A percentile compares a stretch with the other conserved stretches of the same genome.
These are phyloP conservation scores for Borealophlyctis nickersoniae DNA, from an alignment of 192 early-diverging fungal genomes.

Conservation along the genomic window DNA sequence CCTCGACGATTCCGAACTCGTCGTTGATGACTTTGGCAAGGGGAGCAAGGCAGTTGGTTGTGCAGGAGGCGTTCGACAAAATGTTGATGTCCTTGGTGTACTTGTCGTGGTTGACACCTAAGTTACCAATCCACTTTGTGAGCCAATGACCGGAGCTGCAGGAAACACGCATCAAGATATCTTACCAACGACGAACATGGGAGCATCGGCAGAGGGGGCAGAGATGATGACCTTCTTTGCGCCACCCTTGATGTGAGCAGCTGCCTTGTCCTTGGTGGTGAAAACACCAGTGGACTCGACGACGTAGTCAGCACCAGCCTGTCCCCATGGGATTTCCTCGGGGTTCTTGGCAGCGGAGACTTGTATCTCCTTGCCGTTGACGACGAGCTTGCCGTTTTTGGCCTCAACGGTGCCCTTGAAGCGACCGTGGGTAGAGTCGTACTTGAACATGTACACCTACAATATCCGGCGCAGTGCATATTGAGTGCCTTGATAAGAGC, in stretches of 20 bases:
- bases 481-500: constrained; percentile 4
- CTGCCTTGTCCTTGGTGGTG: constrained; percentile 86
- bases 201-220: constrained; percentile 93
- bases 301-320: constrained; percentile 79
- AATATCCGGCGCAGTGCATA: background rate
- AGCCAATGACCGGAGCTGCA: too few relatives aligned
- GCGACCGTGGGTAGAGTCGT: constrained; percentile 97
- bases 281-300: constrained; percentile 99
- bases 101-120: constrained; percentile 92
- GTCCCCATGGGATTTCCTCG: constrained; percentile 85
- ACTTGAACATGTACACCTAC: constrained; percentile 91
- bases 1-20: constrained; percentile 93
- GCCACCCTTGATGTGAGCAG: constrained; percentile 82
- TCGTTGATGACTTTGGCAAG: constrained; percentile 96
- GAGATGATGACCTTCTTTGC: constrained; percentile 99
- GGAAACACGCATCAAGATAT: too few relatives aligned
- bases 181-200: constrained; percentile 87
- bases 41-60: constrained; percentile 98
- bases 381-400: constrained; percentile 83
- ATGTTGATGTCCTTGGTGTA: constrained; percentile 82
- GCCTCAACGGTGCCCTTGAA: constrained; percentile 79
- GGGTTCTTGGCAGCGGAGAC: constrained; percentile 78
- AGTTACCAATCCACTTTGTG: too few relatives aligned
- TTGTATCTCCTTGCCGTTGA: constrained; percentile 79
- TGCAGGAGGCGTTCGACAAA: constrained; percentile 98